Evolutionary conservation across 495 filamentous ascomycete genomes (phyloP), one percentile per base, ranked within the genome.

Genomic region (Penicillium longicatenatum): DNA sequence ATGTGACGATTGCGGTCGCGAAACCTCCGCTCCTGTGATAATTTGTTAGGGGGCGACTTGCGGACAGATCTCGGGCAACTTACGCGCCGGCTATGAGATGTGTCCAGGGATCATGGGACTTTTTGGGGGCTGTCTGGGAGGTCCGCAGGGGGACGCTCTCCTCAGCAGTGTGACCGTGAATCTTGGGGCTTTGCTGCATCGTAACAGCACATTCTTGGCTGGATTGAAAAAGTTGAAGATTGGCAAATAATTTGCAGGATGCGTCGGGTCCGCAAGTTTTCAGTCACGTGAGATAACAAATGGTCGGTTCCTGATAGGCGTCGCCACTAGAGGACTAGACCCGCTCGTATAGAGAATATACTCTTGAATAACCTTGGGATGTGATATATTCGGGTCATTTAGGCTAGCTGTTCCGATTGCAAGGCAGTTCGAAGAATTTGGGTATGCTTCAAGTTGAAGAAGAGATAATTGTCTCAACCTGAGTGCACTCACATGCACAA

Each of bases 51-150:
- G 37, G 30, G 10, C 20, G 3, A 41, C 10, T 24, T 14, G 37
- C 19, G 21, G 24, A 26, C 16, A 17, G 22, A 48, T 17, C 12
- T 48, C 45, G 39, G 52, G 41, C 14, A n/a, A 77, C 85, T 72
- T 81, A 93, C 91, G 87, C 92, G 79, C 92, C 92, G 31, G 92
- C 92, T 56, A 95, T 81, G 55, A 95, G 82, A 77, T 94, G 91
- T 56, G 89, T 85, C 89, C 89, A 94, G 21, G 73, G 61, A n/a
- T 58, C 59, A 21, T 62, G 60, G 17, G 58, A 37, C 54, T 66
- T 67, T 22, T 67, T 69, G 7, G 52, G 49, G 21, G 55, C 20
- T 12, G 43, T 29, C 14, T 50, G 42, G 22, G 57, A 46, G 45
- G 54, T 17, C 58, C 56, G 55, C 17, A 55, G 16, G 2, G 58